Percentiles rank a stretch among this genome's conserved stretches.
Evolutionary conservation across 228 moss, liverwort and hornwort genomes (phyloP).

Genomic region (Sphagnum fallax): DNA sequence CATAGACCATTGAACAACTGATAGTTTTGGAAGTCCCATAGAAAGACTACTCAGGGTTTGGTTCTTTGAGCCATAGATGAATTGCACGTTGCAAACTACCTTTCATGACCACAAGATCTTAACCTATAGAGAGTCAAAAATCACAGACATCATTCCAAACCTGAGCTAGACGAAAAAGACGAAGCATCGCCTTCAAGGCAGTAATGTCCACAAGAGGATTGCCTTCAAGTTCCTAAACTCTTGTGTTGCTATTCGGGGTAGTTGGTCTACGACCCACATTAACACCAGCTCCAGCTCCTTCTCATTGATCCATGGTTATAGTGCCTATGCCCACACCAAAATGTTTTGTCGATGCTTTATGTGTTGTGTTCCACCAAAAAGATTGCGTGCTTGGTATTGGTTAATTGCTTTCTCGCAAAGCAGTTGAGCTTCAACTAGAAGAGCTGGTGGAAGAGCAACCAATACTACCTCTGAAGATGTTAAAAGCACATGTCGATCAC

Average conservation of each 20-base stretch:
- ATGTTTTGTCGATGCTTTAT: conserved; percentile 67
- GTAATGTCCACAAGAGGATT: conserved; percentile 75
- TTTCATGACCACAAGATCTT: too few relatives aligned
- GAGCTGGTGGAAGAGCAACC: conserved; percentile 88
- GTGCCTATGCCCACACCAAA: conserved; percentile 45
- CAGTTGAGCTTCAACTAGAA: conserved; percentile 87
- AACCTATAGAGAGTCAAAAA: too few relatives aligned
- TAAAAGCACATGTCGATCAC: conserved; percentile 52
- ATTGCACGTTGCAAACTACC: too few relatives aligned
- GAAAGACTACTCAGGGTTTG: too few relatives aligned
- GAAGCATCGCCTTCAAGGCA: conserved; percentile 81
- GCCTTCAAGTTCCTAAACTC: conserved; percentile 86
- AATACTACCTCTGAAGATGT: conserved; percentile 92
- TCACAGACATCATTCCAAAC: too few relatives aligned
- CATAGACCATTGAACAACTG: too few relatives aligned
- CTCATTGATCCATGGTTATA: conserved; percentile 46
- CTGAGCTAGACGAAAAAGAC: conserved; percentile 84
- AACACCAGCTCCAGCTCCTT: conserved; percentile 66
- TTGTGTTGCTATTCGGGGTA: conserved; percentile 42
- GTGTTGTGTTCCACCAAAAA: conserved; percentile 73
- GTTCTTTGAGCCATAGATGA: too few relatives aligned
- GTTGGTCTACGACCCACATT: conserved; percentile 61
- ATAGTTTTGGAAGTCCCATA: too few relatives aligned
- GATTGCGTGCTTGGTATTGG: conserved; percentile 85
- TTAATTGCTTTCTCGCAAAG: conserved; percentile 93